Base-by-base conservation (phyloP, 2,329 filamentous ascomycete species). In the Nannizziopsis arthrosporioides region DNA sequence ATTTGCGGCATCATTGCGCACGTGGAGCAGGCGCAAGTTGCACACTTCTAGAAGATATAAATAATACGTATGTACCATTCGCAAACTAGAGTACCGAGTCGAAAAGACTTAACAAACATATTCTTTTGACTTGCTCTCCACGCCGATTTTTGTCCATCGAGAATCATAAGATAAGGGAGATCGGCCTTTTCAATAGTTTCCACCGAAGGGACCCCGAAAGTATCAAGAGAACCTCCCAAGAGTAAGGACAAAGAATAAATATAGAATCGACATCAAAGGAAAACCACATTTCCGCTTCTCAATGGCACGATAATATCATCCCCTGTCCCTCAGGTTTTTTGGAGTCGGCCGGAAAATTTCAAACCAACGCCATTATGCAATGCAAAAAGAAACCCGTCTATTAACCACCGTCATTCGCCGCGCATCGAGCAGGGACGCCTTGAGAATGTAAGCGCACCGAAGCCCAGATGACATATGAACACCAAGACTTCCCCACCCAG, bases 361-460 rank as follows among this genome's bases (percentile, higher is more conserved):
- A 48, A 48, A 44, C 45, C 27, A 48, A 48, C 46, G 46, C 46
- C 46, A 39, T 14, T 39, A 44, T 48, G 40, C 46, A 44, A 48
- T 48, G 46, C 46, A 48, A 44, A 42, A 48, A 17, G 17, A 35
- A 42, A 32, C 31, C 39, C 32, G 34, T 48, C 46, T 48, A 48
- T 43, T 44, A 43, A 43, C 46, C 46, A 44, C 46, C 46, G 46
- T 48, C 40, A 34, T 37, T 48, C 46, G 46, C 46, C 46, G 22
- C 19, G 40, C 7, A 18, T 18, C 41, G 34, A 43, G 41, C 22
- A 31, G 34, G 41, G 34, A 37, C 39, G 34, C 34, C 11, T 34
- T 42, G 27, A 38, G 30, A 35, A 35, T 34, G 45, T 36, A 42
- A 41, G 42, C 35, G 43, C 35, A 38, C 22, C 42, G 43, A 47